phyloP scores from a whole-genome alignment of 163 green algal genomes.

The Volvox carteri region DNA sequence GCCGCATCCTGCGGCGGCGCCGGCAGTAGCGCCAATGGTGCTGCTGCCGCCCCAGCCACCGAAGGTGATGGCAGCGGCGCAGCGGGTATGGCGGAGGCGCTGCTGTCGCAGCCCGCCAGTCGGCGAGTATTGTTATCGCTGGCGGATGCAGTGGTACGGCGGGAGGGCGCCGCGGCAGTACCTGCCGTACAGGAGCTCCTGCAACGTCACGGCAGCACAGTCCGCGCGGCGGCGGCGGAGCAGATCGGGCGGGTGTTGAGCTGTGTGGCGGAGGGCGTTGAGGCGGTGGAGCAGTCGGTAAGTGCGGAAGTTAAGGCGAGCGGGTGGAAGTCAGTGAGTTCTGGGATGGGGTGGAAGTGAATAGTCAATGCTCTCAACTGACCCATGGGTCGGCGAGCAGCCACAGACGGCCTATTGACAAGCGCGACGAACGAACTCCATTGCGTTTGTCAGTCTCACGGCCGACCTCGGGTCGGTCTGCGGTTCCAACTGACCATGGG shows the following conservation, averaged over 20 bases:
- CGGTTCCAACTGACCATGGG: too few relatives aligned
- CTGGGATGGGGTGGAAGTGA: too few relatives aligned
- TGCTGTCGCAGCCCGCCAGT: conserved; percentile 12
- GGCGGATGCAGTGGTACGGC: conserved; percentile 29
- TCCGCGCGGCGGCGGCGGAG: background rate
- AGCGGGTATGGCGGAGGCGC: background rate
- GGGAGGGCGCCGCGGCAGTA: background rate
- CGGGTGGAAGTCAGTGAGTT: background rate
- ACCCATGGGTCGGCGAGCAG: too few relatives aligned
- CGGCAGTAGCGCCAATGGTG: background rate
- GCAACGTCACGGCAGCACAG: background rate
- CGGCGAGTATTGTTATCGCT: conserved; percentile 7
- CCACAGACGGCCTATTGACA: too few relatives aligned
- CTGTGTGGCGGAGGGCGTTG: background rate
- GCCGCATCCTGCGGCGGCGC: background rate
- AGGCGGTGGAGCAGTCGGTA: conserved; percentile 19
- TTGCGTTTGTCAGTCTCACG: too few relatives aligned
- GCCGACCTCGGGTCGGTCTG: too few relatives aligned
- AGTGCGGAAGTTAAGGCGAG: background rate
- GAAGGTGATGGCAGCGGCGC: too few relatives aligned
- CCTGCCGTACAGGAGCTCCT: background rate
- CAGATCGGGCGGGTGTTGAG: background rate
- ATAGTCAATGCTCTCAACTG: too few relatives aligned
- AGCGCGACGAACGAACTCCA: too few relatives aligned
- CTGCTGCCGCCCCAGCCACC: too few relatives aligned